Evolutionary conservation across 495 filamentous ascomycete genomes (phyloP), one percentile per base, ranked within the genome.

Genomic region (Podospora conica): DNA sequence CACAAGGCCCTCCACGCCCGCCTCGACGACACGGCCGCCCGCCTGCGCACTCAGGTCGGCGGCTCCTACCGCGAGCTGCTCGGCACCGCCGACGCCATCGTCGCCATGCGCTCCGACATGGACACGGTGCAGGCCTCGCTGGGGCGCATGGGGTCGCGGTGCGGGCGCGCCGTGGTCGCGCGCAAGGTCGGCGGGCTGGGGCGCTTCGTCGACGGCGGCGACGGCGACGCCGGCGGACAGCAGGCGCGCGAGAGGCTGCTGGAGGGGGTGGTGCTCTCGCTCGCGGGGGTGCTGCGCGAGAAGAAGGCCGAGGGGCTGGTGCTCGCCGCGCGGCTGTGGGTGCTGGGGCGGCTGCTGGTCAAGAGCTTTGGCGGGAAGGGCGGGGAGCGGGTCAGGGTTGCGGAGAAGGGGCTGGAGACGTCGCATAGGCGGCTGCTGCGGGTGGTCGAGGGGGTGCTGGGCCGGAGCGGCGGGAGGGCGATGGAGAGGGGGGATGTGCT

Each of bases 21-120:
- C 58, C 78, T 93, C 70, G 84, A 87, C 56, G 91, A 90, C 78
- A 96, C 94, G 77, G 89, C 90, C 71, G 88, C 91, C 73, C 91
- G 91, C 72, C 84, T 98, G 76, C 88, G 95, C 76, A 90, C 90
- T 57, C 87, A 96, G 65, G 95, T 98, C 71, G 96, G 95, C n/a
- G 91, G 85, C 64, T 90, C 91, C 74, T 98, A 98, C 76, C 87
- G 95, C 72, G 91, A 96, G 68, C 86, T 98, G 11, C 87, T 98
- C 21, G 91, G 90, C 57, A 97, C 96, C 0, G 95, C 95, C 28
- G 93, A 97, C 73, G 86, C 87, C 24, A 98, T 98, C 71, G 87
- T 97, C 27, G 82, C 86, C 58, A 97, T 98, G 93, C 88, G 93
- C 55, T 76, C 71, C 11, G 85, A 92, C 67, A 93, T 95, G 77